Evolutionary conservation across 169 alveolate genomes (phyloP).

Genomic region (Amoebophrya sp.): DNA sequence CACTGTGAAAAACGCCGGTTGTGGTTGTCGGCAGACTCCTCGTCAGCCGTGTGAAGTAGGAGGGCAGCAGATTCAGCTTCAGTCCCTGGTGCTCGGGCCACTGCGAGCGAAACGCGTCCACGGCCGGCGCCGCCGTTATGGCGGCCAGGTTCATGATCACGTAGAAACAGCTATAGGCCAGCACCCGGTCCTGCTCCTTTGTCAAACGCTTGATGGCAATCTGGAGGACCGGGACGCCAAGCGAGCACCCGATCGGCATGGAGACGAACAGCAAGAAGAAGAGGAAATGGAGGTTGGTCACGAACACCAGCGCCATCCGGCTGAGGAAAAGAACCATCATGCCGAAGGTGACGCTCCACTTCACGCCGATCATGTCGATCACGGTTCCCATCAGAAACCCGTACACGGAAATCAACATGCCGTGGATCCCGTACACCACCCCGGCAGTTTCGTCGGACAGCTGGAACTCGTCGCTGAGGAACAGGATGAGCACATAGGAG

Average conservation of each 20-base stretch:
- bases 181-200: conserved; percentile 1
- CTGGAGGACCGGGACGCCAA: conserved; percentile 36
- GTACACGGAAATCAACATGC: conserved; percentile 31
- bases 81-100: too few relatives aligned
- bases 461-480: conserved; percentile 32
- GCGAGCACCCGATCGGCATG: conserved; percentile 36
- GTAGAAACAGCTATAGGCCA: conserved; percentile 31
- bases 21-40: too few relatives aligned
- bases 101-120: conserved; percentile 12
- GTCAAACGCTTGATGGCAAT: conserved; percentile 37
- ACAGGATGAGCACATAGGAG: conserved; percentile 30
- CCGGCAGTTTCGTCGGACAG: conserved; percentile 38
- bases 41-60: too few relatives aligned
- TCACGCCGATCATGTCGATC: conserved; percentile 32
- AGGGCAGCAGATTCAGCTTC: too few relatives aligned
- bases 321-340: conserved; percentile 27
- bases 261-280: not conserved
- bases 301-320: not conserved
- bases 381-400: conserved; percentile 36
- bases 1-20: too few relatives aligned
- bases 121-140: conserved; percentile 33
- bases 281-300: not conserved
- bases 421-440: conserved; percentile 23
- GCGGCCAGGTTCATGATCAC: conserved; percentile 35
- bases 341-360: conserved; percentile 35